Conservation (phyloP, 2,329 filamentous ascomycete species). For the Ophiostoma sp. region DNA sequence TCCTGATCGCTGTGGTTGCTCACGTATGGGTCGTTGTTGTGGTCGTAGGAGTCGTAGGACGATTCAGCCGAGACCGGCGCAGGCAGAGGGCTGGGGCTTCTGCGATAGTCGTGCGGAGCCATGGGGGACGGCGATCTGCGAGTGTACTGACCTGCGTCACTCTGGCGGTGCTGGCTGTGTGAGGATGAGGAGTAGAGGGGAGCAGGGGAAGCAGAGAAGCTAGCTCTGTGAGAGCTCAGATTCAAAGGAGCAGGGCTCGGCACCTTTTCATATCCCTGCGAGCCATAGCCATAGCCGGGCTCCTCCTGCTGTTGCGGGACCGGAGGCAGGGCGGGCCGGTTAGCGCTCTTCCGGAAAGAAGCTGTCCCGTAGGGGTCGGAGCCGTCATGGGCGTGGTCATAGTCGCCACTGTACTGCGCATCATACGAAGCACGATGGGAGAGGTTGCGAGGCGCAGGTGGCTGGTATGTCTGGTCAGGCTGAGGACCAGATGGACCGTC, state of each 20-base stretch:
- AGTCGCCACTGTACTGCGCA: conserved; percentile 52
- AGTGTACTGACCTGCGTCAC: conserved; percentile 17
- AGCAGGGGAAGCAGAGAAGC: conserved; percentile 28
- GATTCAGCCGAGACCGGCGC: background rate
- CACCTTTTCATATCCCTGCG: conserved; percentile 42
- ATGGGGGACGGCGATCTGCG: conserved; percentile 26
- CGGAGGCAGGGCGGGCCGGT: conserved; percentile 31
- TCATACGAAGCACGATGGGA: conserved; percentile 54
- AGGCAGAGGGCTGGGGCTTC: conserved; percentile 17
- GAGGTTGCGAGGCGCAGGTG: conserved; percentile 47
- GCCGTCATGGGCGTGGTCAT: conserved; percentile 64
- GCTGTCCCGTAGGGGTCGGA: conserved; percentile 35
- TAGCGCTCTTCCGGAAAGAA: conserved; percentile 34
- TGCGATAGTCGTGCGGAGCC: conserved; percentile 8
- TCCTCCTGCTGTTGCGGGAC: conserved; percentile 21
- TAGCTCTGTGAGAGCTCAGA: conserved; percentile 41
- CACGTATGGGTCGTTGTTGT: conserved; percentile 39
- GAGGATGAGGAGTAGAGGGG: conserved; percentile 35
- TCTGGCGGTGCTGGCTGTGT: conserved; percentile 16
- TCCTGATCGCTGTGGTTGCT: conserved; percentile 42
- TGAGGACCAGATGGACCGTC: conserved; percentile 46
- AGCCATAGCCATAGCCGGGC: conserved; percentile 31
- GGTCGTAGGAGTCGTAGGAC: conserved; percentile 30
- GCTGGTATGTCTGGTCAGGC: conserved; percentile 37
- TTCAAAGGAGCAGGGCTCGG: conserved; percentile 49